Evolutionary conservation across 306 rosid genomes (phyloP).

Genomic region (Lathyrus tuberosus): DNA sequence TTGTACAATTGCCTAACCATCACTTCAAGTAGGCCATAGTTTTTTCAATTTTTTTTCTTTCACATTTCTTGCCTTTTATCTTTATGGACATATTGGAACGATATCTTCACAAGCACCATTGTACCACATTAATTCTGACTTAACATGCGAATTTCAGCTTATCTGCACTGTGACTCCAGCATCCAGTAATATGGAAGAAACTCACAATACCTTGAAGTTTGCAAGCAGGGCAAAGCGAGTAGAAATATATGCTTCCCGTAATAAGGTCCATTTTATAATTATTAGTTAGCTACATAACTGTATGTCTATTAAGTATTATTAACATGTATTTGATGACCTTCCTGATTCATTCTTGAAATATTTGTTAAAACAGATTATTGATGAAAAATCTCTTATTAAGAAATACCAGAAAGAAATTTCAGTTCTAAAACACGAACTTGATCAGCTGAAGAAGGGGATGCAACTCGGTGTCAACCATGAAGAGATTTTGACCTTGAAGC

Average conservation of each 20-base stretch:
- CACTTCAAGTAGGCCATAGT: slow-evolving; percentile 7
- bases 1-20: slow-evolving; percentile 9
- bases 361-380: slow-evolving; percentile 74
- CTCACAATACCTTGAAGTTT: slow-evolving; percentile 97
- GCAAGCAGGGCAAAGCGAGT: slow-evolving; percentile 98
- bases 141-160: slow-evolving; percentile 63
- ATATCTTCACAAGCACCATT: slow-evolving; percentile 29
- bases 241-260: slow-evolving; percentile 94
- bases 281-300: slow-evolving; percentile 22
- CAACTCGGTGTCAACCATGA: slow-evolving; percentile 80
- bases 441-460: slow-evolving; percentile 86
- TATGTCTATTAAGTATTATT: slow-evolving; percentile 13
- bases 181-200: slow-evolving; percentile 99
- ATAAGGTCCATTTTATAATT: slow-evolving; percentile 62
- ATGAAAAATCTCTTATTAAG: slow-evolving; percentile 94
- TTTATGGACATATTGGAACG: slow-evolving; percentile 14
- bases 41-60: slow-evolving; percentile 16
- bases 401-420: slow-evolving; percentile 98
- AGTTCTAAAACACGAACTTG: slow-evolving; percentile 84
- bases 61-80: slow-evolving; percentile 4
- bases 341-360: slow-evolving; percentile 37
- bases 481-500: slow-evolving; percentile 80
- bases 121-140: slow-evolving; percentile 34
- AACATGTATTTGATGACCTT: slow-evolving; percentile 12
- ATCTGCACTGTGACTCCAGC: slow-evolving; percentile 99